Base-by-base conservation (phyloP, 306 rosid species). In the Trichosanthes cucumerina region DNA sequence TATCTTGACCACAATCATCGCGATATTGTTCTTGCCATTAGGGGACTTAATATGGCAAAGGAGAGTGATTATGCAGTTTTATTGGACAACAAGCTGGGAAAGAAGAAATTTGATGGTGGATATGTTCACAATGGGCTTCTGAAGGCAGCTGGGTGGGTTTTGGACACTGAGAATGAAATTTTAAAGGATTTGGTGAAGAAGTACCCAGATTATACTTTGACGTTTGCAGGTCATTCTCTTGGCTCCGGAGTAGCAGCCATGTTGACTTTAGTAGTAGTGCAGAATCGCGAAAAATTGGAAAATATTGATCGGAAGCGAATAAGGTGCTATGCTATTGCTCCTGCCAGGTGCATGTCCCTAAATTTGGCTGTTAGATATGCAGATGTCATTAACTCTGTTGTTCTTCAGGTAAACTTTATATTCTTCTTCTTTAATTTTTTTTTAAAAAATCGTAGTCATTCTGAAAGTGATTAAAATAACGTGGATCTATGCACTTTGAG, bases 81-180 rank as follows among this genome's bases (percentile, higher is more conserved):
- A n/a, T 77, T 91, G 86, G 98, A 93, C 70, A 93, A 93, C 83
- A 85, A 47, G 79, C 86, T 93, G 83, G 98, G 98, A 39, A 77
- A 91, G 91, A 90, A 9, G 82, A 93, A 93, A 72, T 84, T 91
- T 82, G 98, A 91, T 83, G 96, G 96, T 7, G 98, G 98, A 11
- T 93, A 93, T 86, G 98, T 93, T 84, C 98, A 93, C 85, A 93
- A 93, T 80, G 98, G 98, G 77, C 89, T 93, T 47, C 81, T 91
- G 87, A 90, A 91, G 78, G 91, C 97, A 60, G 97, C 98, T 28
- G 88, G 77, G 39, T 86, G 86, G 88, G 89, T 93, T 66, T 84
- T 91, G 91, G 92, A 91, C 52, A 82, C 86, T 33, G 97, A 91
- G 84, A 80, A 86, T 75, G 85, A 88, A 33, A 65, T 77, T 72